Evolutionary conservation across 148 eudicot species (phyloP), one percentile per base, ranked within the genome.

Genomic region (Arctostaphylos glauca): DNA sequence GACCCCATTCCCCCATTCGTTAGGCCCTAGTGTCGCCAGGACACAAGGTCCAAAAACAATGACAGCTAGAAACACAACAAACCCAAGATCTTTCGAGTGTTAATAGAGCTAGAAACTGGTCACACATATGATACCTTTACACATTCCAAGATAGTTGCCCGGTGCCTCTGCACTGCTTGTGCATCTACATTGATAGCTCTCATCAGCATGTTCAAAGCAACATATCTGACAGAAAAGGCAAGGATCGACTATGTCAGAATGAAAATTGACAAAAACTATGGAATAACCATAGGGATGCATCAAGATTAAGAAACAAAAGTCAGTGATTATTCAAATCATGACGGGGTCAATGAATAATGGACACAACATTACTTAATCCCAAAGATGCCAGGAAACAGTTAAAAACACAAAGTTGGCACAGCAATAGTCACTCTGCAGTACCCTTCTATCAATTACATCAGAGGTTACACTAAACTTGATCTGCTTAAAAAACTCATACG

Each of bases 141-240:
- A 89, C 99, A 96, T 88, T 96, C 99, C 87, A 96, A 87, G 76
- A 96, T 94, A 83, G 98, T 96, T 78, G 89, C 89, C 76, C 99
- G 90, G 85, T 96, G 99, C 87, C 99, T 91, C 89, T 96, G 99
- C 81, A 96, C 99, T 80, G 99, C 99, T 93, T 96, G 99, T 84
- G 92, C 74, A 83, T 96, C 99, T 66, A 96, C 93, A 21, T 90
- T 83, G 85, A 96, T 89, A 71, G 99, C 98, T 91, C 87, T 93
- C 93, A 88, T 94, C 92, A 96, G 87, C 99, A 96, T 96, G 86
- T 93, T 96, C 83, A 96, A 86, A 74, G 99, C 99, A 86, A 96
- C 98, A 88, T 94, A 96, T 90, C 99, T 96, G 93, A 70, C 15
- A 85, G 47, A 83, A 18, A 14, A 43, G 49, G 43, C 10, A 2